Conservation (phyloP, 495 filamentous ascomycete species). For the Penicillium subrubescens region DNA sequence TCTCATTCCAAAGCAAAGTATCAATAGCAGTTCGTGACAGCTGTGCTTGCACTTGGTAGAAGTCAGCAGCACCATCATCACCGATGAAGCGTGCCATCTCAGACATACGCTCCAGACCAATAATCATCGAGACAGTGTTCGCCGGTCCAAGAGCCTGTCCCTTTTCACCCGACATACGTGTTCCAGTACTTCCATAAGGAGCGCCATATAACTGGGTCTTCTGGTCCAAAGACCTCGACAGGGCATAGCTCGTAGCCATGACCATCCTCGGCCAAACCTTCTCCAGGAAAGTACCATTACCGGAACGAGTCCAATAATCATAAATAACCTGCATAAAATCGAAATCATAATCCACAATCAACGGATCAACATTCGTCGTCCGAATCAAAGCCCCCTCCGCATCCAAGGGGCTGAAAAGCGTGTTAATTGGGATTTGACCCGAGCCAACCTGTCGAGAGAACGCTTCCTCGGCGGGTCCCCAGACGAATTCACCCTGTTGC, state of each 20-base stretch:
- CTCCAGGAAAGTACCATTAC: conserved; percentile 9
- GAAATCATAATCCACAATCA: conserved; percentile 5
- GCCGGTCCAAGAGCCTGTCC: background rate
- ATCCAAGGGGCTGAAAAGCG: conserved; percentile 2
- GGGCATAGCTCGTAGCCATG: background rate
- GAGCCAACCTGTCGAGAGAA: conserved; percentile 9
- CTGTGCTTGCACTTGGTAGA: background rate
- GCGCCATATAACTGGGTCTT: background rate
- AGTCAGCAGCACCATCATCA: background rate
- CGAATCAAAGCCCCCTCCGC: conserved; percentile 3
- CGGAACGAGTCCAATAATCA: conserved; percentile 9
- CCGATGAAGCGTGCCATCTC: conserved; percentile 1
- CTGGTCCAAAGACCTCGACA: background rate
- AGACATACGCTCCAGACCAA: background rate
- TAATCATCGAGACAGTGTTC: background rate
- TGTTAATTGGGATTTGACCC: background rate
- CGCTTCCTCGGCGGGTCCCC: conserved; percentile 3
- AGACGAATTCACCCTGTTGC: conserved; percentile 3
- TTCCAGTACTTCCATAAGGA: background rate
- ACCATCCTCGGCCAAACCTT: conserved; percentile 7
- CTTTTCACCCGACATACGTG: background rate
- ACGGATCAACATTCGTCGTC: conserved; percentile 5
- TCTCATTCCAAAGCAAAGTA: background rate
- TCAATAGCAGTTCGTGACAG: background rate
- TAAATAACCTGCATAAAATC: conserved; percentile 12